Evolutionary conservation across 345 rosid genomes (phyloP).

Genomic region (Salix arbutifolia): DNA sequence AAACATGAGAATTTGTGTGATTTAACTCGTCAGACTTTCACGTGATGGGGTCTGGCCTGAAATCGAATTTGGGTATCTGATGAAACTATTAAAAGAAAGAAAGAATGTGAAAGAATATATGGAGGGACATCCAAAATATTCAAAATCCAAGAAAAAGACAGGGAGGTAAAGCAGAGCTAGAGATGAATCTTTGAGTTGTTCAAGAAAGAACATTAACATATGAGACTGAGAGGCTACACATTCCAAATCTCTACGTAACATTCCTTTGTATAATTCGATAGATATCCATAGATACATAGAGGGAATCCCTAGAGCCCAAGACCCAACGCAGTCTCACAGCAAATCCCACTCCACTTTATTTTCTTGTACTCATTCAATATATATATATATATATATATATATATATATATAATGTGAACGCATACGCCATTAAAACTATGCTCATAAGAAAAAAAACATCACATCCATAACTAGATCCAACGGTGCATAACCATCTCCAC

Average conservation of each 20-base stretch:
- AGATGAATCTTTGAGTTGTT: constrained; percentile 61
- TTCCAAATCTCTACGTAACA: constrained; percentile 51
- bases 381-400: too few species aligned
- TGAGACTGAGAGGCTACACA: constrained; percentile 22
- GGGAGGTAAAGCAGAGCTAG: constrained; percentile 38
- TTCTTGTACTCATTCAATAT: background rate
- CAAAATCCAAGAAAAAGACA: constrained; percentile 48
- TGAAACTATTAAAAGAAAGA: background rate
- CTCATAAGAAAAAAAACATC: background rate
- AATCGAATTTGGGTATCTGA: constrained; percentile 9
- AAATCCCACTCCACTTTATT: constrained; percentile 46
- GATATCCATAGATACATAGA: constrained; percentile 26
- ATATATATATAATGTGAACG: background rate
- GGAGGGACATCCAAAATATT: constrained; percentile 17
- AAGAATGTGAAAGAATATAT: constrained; percentile 21
- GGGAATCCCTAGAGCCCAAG: constrained; percentile 72
- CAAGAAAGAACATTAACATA: constrained; percentile 37
- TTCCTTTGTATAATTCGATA: constrained; percentile 41
- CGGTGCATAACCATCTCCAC: background rate
- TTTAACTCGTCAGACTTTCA: constrained; percentile 28
- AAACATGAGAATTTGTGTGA: constrained; percentile 1
- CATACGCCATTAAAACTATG: background rate
- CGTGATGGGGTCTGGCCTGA: constrained; percentile 34
- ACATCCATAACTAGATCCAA: background rate
- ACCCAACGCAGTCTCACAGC: constrained; percentile 24